phyloP scores from a whole-genome alignment of 2,329 filamentous ascomycete species.

The Aspergillus sojae region DNA sequence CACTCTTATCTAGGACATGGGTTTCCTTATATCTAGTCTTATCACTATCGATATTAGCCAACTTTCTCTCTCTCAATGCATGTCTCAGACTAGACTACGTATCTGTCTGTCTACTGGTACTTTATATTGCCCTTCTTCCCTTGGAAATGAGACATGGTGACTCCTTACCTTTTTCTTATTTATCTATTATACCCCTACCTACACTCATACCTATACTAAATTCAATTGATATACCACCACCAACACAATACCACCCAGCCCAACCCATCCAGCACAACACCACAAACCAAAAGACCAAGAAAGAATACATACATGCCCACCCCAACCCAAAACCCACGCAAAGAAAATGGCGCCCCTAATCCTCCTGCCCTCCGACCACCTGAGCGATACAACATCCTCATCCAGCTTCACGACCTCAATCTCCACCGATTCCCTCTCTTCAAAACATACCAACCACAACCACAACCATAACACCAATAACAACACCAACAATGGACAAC shows the following conservation, averaged over 20 bases:
- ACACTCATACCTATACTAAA: too few species aligned
- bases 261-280: not conserved
- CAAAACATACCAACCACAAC: not conserved
- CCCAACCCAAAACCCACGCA: too few species aligned
- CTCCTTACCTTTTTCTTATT: not conserved
- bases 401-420: constrained; percentile 1
- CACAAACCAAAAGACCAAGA: not conserved
- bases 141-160: not conserved
- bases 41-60: too few species aligned
- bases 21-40: not conserved
- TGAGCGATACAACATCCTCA: not conserved
- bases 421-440: not conserved
- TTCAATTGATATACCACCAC: too few species aligned
- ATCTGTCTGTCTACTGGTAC: too few species aligned
- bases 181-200: too few species aligned
- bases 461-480: not conserved
- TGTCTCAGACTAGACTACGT: not conserved
- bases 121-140: not conserved
- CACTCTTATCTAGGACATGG: too few species aligned
- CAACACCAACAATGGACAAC: not conserved
- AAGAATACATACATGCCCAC: not conserved
- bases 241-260: not conserved
- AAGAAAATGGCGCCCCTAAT: not conserved
- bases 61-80: not conserved
- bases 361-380: not conserved